Base-by-base conservation (phyloP, 2,329 filamentous ascomycete genomes). In the Ascochyta clinopodiicola region DNA sequence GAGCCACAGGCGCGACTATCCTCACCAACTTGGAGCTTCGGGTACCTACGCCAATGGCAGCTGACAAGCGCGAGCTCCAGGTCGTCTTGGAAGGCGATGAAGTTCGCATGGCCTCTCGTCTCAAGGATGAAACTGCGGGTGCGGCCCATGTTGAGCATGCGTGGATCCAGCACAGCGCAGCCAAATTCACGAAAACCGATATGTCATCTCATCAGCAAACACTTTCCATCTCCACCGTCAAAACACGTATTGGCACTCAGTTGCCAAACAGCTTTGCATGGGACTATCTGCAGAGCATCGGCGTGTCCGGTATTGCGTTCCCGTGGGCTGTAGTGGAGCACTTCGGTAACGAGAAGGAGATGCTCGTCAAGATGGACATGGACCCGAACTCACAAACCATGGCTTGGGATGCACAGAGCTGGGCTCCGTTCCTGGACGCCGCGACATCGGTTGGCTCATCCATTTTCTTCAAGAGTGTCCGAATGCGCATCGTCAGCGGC, bases 401-500 rank as follows among this genome's bases (percentile, higher is more conserved):
- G 13, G 32, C 59, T 2, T 77, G 74, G 73, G 66, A 75, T 24
- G 15, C 45, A 1, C 21, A 51, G 0, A 77, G 74, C 2, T 78
- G 74, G 76, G 76, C 77, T 5, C 72, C 78, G 0, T 66, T 78
- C 12, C 61, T 80, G 2, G 78, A 80, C 51, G 72, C 78, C 3
- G 78, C 77, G 1, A 78, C 77, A 0, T 80, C 78, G 0, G 69
- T 80, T 3, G 77, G 75, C 2, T 78, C 77, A 0, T 73, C 75
- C 0, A 66, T 80, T 21, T 79, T 78, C 62, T 76, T 70, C 57
- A 63, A 74, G 25, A 59, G 70, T 9, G 70, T 73, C 1, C 64
- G 65, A 19, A 69, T 80, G 38, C 74, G 77, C 10, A 79, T 79
- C 57, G 69, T 73, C 10, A 59, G 70, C 13, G 60, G 69, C 10